Conservation (phyloP, 352 stramenopile species). For the Phytophthora agathidicida region DNA sequence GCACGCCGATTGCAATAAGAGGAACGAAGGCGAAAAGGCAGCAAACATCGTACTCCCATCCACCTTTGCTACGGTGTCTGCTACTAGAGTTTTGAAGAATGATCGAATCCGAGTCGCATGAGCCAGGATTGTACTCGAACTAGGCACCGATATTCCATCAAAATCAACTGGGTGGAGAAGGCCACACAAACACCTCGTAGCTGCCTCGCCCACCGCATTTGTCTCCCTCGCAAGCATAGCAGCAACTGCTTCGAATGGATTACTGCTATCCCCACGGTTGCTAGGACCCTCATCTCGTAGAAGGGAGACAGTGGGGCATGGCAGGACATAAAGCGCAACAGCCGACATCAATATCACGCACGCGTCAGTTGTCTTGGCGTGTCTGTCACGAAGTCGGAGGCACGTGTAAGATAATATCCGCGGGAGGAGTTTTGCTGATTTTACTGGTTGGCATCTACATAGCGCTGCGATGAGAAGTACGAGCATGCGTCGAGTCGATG, state of each 20-base stretch:
- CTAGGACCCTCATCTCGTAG: background rate
- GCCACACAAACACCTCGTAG: conserved; percentile 52
- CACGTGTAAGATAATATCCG: conserved; percentile 52
- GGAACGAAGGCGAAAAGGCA: conserved; percentile 52
- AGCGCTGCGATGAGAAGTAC: conserved; percentile 62
- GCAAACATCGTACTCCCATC: conserved; percentile 52
- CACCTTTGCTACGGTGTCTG: conserved; percentile 44
- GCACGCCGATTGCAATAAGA: conserved; percentile 49
- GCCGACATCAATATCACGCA: conserved; percentile 59
- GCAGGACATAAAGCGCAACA: conserved; percentile 55
- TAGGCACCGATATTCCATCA: conserved; percentile 46
- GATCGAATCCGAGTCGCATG: conserved; percentile 42
- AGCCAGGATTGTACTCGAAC: conserved; percentile 23
- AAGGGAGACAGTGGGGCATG: conserved; percentile 21
- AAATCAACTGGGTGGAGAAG: conserved; percentile 59
- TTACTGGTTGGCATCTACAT: conserved; percentile 49
- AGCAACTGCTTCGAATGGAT: conserved; percentile 44
- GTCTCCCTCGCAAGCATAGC: conserved; percentile 43
- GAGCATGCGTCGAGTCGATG: conserved; percentile 63
- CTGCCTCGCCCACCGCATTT: conserved; percentile 53
- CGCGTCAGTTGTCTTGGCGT: conserved; percentile 57
- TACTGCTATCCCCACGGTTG: conserved; percentile 1
- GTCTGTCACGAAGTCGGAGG: conserved; percentile 60
- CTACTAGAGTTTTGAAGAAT: conserved; percentile 49
- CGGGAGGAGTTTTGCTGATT: conserved; percentile 42